Base-by-base conservation (phyloP, 225 moss, liverwort and hornwort species). In the Pseudisothecium myosuroides region DNA sequence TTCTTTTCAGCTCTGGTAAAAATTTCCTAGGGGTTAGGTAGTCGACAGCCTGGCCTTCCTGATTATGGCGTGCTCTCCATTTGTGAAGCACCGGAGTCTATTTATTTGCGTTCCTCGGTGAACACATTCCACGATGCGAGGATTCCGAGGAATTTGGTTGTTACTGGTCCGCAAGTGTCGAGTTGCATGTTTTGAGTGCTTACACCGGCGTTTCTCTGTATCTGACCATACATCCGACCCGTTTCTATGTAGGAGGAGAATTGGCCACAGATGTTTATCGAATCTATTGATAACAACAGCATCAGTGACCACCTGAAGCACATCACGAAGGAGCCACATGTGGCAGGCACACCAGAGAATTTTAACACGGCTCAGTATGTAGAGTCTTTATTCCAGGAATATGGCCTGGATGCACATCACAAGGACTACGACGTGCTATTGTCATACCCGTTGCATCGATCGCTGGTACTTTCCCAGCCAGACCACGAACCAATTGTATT, bases 341-440 rank as follows among this genome's bases (percentile, higher is more conserved):
- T 98, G 39, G 98, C 98, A 41, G 98, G 98, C 58, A 93, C 95
- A 52, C 82, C 88, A 37, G 97, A 97, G 88, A 95, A 98, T 90
- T 96, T 94, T 37, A 81, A 88, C 11, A 93, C 95, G 50, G 97
- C 98, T 78, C 93, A 97, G 56, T 98, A 95, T 58, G 95, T 98
- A 41, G 93, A 95, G 76, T 92, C 92, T 47, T 91, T 75, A 12
- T 97, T 98, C 65, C 68, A 92, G 87, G 73, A 88, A 21, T 95
- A 91, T 87, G 98, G 98, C 56, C 89, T 98, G 87, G 90, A 90
- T 73, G 94, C 95, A 58, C 97, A 95, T 87, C 95, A 94, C 83
- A 93, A 93, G 80, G 95, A 98, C 81, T 98, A 94, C 81, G 91
- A 96, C 45, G 98, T 98, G 63, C 92, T 98, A 47, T 89, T 98